Conservation (phyloP, 23 red algal species). For the Pyropia haitanensis region DNA sequence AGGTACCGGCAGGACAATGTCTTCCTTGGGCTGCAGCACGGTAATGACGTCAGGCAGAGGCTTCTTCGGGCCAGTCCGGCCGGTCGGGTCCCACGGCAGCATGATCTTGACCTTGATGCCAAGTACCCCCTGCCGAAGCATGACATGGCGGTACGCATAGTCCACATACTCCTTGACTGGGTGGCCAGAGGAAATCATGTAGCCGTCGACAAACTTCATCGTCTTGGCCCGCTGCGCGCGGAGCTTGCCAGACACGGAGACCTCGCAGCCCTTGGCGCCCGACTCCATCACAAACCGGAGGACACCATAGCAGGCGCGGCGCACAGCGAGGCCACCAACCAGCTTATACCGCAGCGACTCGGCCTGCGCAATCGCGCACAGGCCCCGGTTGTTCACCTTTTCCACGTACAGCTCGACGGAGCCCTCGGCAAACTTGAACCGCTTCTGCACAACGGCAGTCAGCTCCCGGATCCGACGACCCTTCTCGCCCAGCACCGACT, state of each 20-base stretch:
- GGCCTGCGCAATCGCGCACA: conserved; percentile 99
- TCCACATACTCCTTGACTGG: conserved; percentile 87
- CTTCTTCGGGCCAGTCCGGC: conserved; percentile 79
- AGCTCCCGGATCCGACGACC: conserved; percentile 95
- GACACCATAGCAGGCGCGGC: conserved; percentile 97
- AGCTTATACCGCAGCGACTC: conserved; percentile 99
- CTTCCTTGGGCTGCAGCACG: conserved; percentile 95
- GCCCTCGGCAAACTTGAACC: conserved; percentile 86
- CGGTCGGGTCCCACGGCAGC: conserved; percentile 96
- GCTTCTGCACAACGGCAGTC: conserved; percentile 90
- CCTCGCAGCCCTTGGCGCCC: conserved; percentile 55
- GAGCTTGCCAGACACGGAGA: conserved; percentile 89
- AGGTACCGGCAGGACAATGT: conserved; percentile 28
- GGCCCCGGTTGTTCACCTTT: conserved; percentile 82
- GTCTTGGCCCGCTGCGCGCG: conserved; percentile 99
- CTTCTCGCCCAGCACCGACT: conserved; percentile 85
- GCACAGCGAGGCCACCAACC: conserved; percentile 87
- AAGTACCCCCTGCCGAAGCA: conserved; percentile 92
- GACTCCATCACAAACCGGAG: conserved; percentile 96
- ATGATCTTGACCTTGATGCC: conserved; percentile 99
- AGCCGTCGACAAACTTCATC: conserved; percentile 99
- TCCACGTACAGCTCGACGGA: conserved; percentile 91
- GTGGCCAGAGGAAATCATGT: conserved; percentile 97
- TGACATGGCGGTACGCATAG: conserved; percentile 83
- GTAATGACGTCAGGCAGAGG: conserved; percentile 84